Evolutionary conservation across 2,329 filamentous ascomycete genomes (phyloP), one percentile per base, ranked within the genome.

Genomic region (Venturia carpophila): DNA sequence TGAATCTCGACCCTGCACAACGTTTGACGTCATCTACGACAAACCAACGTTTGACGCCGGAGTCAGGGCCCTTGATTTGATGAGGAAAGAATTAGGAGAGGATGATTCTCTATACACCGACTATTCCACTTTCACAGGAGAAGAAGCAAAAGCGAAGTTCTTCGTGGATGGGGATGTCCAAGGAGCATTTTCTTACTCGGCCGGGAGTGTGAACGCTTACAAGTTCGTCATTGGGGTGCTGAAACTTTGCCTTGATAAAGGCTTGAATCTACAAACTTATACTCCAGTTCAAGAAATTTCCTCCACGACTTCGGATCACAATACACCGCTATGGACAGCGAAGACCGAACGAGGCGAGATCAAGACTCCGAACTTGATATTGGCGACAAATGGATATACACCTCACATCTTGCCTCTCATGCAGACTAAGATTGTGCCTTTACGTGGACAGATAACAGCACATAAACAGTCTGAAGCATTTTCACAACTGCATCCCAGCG

Each of bases 311-410:
- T 49, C 64, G 6, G 45, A 47, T 17, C 13, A 39, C 13, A 42
- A 39, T 15, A 24, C 56, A 13, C 27, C 43, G 17, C 65, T 27
- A 70, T 34, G 42, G 60, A 43, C 63, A 49, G 13, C 63, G 72
- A 4, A 92, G 89, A 95, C 91, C 0, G 75, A 80, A 0, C 85
- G 91, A 30, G 92, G 91, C n/a, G 78, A 76, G 55, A 81, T 95
- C 65, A 73, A 73, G 0, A 80, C 91, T 0, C 76, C 78, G 13
- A 81, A 83, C 43, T 83, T 96, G 24, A 80, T 96, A 27, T 81
- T 96, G 19, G 88, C 90, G 4, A 93, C 89, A 0, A 96, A 96
- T 72, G 92, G 81, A 4, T 95, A 96, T 74, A 93, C 90, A 0
- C 90, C 90, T 1, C 82, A 87, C 67, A 80, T 96, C 3, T 77